phyloP scores from a whole-genome alignment of 306 rosid genomes.

The Cicer cuneatum region DNA sequence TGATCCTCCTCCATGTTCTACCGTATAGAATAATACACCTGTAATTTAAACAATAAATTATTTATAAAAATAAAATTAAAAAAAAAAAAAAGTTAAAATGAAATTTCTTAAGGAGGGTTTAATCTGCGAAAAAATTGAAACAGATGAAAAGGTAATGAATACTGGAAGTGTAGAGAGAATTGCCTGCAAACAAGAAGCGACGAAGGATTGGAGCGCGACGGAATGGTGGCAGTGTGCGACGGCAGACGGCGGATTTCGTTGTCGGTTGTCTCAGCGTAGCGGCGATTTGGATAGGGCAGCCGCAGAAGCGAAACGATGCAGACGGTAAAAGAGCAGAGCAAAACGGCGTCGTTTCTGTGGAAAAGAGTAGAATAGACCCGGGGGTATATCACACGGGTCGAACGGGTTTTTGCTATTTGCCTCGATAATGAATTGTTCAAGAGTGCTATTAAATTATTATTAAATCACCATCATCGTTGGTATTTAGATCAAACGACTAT shows the following conservation, averaged over 20 bases:
- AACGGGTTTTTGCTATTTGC: no score
- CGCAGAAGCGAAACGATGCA: not conserved
- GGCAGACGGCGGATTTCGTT: no score
- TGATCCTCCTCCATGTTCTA: conserved; percentile 77
- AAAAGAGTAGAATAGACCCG: no score
- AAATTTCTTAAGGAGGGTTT: not conserved
- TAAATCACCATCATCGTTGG: no score
- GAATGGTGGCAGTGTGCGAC: no score
- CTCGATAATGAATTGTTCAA: no score
- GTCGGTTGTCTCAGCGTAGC: no score
- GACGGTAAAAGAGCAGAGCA: not conserved
- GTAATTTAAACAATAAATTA: not conserved
- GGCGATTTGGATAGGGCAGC: no score
- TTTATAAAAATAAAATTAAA: not conserved
- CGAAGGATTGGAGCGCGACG: no score
- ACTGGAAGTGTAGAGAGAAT: not conserved
- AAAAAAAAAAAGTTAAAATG: not conserved
- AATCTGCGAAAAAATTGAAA: not conserved
- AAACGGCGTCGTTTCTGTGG: not conserved
- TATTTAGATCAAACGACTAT: no score
- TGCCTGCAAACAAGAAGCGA: not conserved
- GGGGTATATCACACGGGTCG: no score
- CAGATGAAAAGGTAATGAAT: not conserved
- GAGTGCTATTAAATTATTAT: no score
- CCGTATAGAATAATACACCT: not conserved